Evolutionary conservation across 2,329 filamentous ascomycete genomes (phyloP), one percentile per base, ranked within the genome.

Genomic region (Hortaea werneckii): DNA sequence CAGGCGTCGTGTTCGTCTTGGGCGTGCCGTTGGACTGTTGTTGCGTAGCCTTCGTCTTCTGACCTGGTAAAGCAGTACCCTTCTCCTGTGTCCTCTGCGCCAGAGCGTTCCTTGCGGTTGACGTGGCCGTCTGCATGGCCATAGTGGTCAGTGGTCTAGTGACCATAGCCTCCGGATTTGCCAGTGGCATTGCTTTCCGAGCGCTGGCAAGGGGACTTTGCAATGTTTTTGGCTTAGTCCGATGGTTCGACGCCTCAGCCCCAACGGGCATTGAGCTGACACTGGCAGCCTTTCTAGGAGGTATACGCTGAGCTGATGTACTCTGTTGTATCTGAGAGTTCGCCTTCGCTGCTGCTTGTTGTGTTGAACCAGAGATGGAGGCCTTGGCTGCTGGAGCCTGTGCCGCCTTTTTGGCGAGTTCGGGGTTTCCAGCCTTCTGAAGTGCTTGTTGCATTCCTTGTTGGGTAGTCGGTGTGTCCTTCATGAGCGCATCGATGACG

Each of bases 91-190:
- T 47, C 29, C 56, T 45, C 29, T 59, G 52, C 5, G 61, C 56
- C 9, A 59, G 58, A 6, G 57, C 54, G 27, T 58, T 56, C 30
- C 55, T 51, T 9, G 61, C 49, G 20, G 51, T 45, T 11, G 48
- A 45, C 6, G 54, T 56, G 12, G 58, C 60, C 34, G 48, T 55
- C n/a, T 65, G 60, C 29, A 65, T 48, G 1, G 61, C 62, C 29
- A 63, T 44, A 1, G 62, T 65, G 26, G 54, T 61, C 6, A 65
- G 41, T 7, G 63, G 63, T 30, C 62, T 46, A 1, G 63, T 65
- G 40, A 65, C 56, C 35, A 59, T 57, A 27, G 59, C 54, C 37
- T 64, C 57, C 42, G 57, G 55, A 27, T 63, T 64, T 9, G 58
- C 61, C 45, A 64, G 49, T 4, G 61, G 60, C 39, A 62, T 48